These are phyloP conservation scores for Pichia eremophila DNA, from an alignment of 805 yeast species.

Conservation along the genomic window DNA sequence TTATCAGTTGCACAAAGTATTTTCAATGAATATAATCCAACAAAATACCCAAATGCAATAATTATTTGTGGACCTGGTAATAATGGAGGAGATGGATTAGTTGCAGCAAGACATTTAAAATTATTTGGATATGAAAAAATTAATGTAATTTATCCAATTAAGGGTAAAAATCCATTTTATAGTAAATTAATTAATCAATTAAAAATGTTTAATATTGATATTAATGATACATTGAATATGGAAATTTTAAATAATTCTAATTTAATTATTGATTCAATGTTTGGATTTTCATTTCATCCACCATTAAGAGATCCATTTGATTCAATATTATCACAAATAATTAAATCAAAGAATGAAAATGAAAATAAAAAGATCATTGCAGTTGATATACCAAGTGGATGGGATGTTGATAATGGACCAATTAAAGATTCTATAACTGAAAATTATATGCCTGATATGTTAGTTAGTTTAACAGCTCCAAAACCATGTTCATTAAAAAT, in stretches of 20 bases:
- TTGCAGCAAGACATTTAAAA: constrained; percentile 84
- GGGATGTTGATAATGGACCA: constrained; percentile 94
- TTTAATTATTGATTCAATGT: constrained; percentile 68
- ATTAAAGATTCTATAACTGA: constrained; percentile 23
- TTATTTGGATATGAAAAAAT: constrained; percentile 68
- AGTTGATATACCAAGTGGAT: constrained; percentile 91
- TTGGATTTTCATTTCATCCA: constrained; percentile 90
- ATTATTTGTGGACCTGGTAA: constrained; percentile 93
- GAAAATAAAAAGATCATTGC: constrained; percentile 52
- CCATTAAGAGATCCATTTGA: constrained; percentile 78
- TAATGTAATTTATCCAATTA: constrained; percentile 70
- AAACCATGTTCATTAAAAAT: constrained; percentile 68
- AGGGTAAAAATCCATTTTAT: constrained; percentile 47
- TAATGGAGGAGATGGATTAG: constrained; percentile 95
- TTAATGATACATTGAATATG: constrained; percentile 27
- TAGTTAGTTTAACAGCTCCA: constrained; percentile 88
- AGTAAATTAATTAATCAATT: constrained; percentile 57
- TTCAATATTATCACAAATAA: constrained; percentile 33
- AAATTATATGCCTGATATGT: constrained; percentile 44
- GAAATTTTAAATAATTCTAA: constrained; percentile 29
- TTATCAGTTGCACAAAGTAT: constrained; percentile 87
- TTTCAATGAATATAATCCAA: constrained; percentile 55
- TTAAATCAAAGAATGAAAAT: constrained; percentile 16
- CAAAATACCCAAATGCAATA: constrained; percentile 28
- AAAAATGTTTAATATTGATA: constrained; percentile 49